Base-by-base conservation (phyloP, 2,329 filamentous ascomycete species). In the Verticillium zaregamsianum region DNA sequence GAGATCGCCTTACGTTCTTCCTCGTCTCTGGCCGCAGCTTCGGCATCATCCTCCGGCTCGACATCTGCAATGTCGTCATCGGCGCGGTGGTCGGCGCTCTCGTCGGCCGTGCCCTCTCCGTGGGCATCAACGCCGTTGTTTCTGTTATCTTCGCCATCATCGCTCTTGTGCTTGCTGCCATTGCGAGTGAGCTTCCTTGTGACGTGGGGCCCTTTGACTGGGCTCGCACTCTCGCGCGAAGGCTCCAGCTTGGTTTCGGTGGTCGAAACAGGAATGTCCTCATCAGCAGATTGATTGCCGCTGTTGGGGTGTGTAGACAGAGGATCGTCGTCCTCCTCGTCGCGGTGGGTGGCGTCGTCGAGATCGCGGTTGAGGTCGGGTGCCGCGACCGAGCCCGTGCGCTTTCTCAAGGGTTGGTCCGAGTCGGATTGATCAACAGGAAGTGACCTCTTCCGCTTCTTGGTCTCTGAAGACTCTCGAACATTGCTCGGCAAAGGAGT, bases 41-140 rank as follows among this genome's bases (percentile, higher is more conserved):
- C 86, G 3, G 80, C 78, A 65, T 88, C 86, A 64, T 86, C 86
- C 65, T 86, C 83, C 61, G 80, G 77, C 67, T 87, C 85, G 66
- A 78, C 77, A 61, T 87, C 83, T 56, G 72, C 77, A 45, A 77
- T 77, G 25, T 84, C 82, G 40, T 87, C 83, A 32, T 83, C 88
- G 56, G 81, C 84, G 32, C 79, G 79, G 28, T 73, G 73, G 23
- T 81, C 75, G 25, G 73, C 71, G 58, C 82, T 79, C 54, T 78
- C 79, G 25, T 77, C 75, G 37, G 64, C 67, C 3, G 76, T 74
- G 28, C 68, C 66, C n/a, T 67, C 65, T 31, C 72, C 73, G n/a
- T 73, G 72, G 61, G 61, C 56, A 25, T 64, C 63, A 14, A 60
- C 63, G 23, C 67, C 58, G 57, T 65, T 54, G 45, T 71, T 70